These are phyloP conservation scores for Pythium dissotocum DNA, from an alignment of 352 stramenopile species.

Conservation along the genomic window DNA sequence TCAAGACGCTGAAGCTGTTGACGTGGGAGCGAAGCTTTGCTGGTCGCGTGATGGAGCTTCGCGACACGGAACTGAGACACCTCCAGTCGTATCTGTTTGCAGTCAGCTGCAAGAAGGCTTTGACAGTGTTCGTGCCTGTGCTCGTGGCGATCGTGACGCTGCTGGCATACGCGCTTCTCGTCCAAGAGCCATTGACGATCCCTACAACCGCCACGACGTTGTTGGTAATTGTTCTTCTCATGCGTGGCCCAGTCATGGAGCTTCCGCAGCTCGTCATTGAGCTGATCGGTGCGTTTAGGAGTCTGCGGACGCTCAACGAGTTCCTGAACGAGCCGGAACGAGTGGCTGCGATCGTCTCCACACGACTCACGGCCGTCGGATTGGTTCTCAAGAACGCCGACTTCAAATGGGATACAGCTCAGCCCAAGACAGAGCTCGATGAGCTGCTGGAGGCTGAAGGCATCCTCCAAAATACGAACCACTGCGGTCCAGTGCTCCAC, in stretches of 20 bases:
- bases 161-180: conserved; percentile 48
- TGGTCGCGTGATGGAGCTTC: conserved; percentile 44
- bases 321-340: conserved; percentile 18
- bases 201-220: conserved; percentile 1
- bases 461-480: not conserved
- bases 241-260: conserved; percentile 1
- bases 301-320: conserved; percentile 32
- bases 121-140: conserved; percentile 36
- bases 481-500: conserved; percentile 38
- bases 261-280: not conserved
- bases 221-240: conserved; percentile 9
- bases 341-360: not conserved
- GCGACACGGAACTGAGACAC: conserved; percentile 19
- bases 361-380: conserved; percentile 37
- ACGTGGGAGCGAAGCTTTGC: conserved; percentile 91
- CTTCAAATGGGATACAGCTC: conserved; percentile 71
- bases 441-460: conserved; percentile 26
- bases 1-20: conserved; percentile 97
- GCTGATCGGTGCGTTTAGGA: conserved; percentile 26
- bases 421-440: conserved; percentile 31
- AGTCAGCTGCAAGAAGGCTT: not conserved
- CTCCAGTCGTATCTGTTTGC: conserved; percentile 3
- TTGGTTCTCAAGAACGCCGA: conserved; percentile 53
- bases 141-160: conserved; percentile 55
- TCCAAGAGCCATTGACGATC: not conserved